Evolutionary conservation across 352 stramenopile genomes (phyloP).

Genomic region (Globisporangium takayamanum): DNA sequence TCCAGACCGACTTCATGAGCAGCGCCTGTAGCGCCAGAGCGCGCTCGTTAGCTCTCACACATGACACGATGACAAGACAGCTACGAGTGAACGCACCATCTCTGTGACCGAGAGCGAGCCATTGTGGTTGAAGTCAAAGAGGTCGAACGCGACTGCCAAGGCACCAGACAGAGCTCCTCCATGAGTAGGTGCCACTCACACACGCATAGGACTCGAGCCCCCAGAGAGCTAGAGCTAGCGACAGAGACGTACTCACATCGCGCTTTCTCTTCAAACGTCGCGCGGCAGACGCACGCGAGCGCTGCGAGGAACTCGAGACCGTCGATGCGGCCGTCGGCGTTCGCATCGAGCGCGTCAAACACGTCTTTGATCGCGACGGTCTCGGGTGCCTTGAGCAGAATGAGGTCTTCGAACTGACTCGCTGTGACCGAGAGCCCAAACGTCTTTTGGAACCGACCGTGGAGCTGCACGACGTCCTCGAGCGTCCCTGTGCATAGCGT

Average conservation of each 20-base stretch:
- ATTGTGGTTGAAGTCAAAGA: conserved; percentile 82
- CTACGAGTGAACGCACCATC: conserved; percentile 25
- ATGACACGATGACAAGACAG: not conserved
- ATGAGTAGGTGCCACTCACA: not conserved
- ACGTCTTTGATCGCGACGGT: conserved; percentile 58
- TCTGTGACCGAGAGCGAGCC: conserved; percentile 67
- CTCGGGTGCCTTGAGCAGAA: conserved; percentile 57
- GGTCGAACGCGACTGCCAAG: conserved; percentile 52
- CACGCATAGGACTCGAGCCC: not conserved
- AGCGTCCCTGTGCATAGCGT: conserved; percentile 43
- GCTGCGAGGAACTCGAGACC: conserved; percentile 72
- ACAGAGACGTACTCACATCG: conserved; percentile 35
- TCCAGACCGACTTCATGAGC: conserved; percentile 75
- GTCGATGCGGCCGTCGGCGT: conserved; percentile 71
- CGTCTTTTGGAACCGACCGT: conserved; percentile 61
- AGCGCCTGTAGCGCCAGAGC: conserved; percentile 28
- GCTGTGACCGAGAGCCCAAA: conserved; percentile 70
- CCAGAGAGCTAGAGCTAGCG: not conserved
- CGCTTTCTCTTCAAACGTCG: conserved; percentile 74
- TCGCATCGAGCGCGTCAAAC: conserved; percentile 67
- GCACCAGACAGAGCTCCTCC: not conserved
- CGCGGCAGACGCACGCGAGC: conserved; percentile 61
- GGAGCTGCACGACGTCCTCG: conserved; percentile 50
- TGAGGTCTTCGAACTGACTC: conserved; percentile 66
- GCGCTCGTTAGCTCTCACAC: not conserved